Percentiles rank a stretch among this genome's conserved stretches.
phyloP scores from a whole-genome alignment of 1,139 yeast genomes.

The Geotrichum fermentans region DNA sequence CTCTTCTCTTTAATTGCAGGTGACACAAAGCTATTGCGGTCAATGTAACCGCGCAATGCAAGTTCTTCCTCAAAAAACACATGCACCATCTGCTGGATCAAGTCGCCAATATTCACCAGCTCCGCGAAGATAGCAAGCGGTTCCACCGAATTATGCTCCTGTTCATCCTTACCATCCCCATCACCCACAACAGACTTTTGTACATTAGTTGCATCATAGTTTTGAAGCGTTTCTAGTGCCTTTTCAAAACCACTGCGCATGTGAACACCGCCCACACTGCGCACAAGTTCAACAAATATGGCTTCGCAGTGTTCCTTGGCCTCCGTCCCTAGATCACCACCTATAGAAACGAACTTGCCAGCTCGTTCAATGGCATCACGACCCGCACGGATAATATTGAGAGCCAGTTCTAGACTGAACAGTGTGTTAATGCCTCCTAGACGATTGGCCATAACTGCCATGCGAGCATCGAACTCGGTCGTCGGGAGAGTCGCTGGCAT shows the following conservation, averaged over 20 bases:
- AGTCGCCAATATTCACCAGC: slow-evolving; percentile 84
- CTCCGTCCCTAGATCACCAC: slow-evolving; percentile 34
- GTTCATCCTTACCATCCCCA: slow-evolving; percentile 22
- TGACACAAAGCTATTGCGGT: slow-evolving; percentile 71
- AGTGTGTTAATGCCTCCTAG: slow-evolving; percentile 41
- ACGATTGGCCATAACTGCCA: slow-evolving; percentile 42
- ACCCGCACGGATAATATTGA: slow-evolving; percentile 39
- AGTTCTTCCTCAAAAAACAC: slow-evolving; percentile 88
- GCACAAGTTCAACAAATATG: slow-evolving; percentile 62
- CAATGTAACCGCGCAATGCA: slow-evolving; percentile 54
- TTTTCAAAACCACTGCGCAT: slow-evolving; percentile 75
- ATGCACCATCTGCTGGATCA: slow-evolving; percentile 87
- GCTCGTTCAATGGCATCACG: slow-evolving; percentile 39
- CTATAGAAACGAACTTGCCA: slow-evolving; percentile 32
- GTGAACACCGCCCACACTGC: slow-evolving; percentile 64
- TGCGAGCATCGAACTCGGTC: slow-evolving; percentile 45
- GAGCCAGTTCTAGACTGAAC: slow-evolving; percentile 43
- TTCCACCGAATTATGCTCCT: slow-evolving; percentile 46
- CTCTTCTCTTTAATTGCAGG: slow-evolving; percentile 78
- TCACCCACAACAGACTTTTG: slow-evolving; percentile 25
- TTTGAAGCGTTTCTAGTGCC: slow-evolving; percentile 64
- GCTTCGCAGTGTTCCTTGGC: slow-evolving; percentile 44
- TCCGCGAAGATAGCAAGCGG: slow-evolving; percentile 87
- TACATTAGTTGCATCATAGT: slow-evolving; percentile 61
- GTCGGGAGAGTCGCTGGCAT: slow-evolving; percentile 31